phyloP scores from a whole-genome alignment of 345 rosid genomes.

The Garcia nutans region DNA sequence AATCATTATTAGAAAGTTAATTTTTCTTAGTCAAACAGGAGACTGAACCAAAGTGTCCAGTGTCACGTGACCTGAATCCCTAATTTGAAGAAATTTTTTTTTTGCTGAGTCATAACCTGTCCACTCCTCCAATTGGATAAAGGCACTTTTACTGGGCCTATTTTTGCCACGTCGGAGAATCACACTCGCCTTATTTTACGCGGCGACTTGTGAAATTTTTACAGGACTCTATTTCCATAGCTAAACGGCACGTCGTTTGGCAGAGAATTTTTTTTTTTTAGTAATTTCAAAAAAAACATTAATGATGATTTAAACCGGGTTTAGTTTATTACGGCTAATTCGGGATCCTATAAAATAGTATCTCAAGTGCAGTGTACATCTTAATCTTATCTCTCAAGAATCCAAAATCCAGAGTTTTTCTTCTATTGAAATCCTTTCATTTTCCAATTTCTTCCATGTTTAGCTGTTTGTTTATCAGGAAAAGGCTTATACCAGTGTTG shows the following conservation, averaged over 20 bases:
- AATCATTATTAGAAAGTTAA: neutral
- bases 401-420: neutral
- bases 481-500: too few species aligned
- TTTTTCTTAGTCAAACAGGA: conserved; percentile 36
- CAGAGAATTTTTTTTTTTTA: too few species aligned
- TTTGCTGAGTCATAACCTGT: conserved; percentile 35
- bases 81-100: conserved; percentile 19
- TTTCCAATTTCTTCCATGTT: neutral
- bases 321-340: conserved; percentile 17
- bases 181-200: conserved; percentile 22
- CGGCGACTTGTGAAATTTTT: conserved; percentile 36
- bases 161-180: conserved; percentile 23
- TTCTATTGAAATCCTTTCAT: neutral
- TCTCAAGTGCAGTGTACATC: conserved; percentile 11
- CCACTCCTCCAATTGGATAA: conserved; percentile 18
- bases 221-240: too few species aligned
- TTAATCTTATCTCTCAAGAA: neutral
- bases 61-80: conserved; percentile 51
- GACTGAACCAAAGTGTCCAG: conserved; percentile 31
- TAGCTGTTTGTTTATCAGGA: neutral
- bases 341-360: conserved; percentile 46
- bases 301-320: conserved; percentile 14
- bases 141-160: neutral
- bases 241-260: neutral
- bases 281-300: too few species aligned